These are phyloP conservation scores for Colletotrichum sp. DNA, from an alignment of 2,329 filamentous ascomycete species.

Conservation along the genomic window DNA sequence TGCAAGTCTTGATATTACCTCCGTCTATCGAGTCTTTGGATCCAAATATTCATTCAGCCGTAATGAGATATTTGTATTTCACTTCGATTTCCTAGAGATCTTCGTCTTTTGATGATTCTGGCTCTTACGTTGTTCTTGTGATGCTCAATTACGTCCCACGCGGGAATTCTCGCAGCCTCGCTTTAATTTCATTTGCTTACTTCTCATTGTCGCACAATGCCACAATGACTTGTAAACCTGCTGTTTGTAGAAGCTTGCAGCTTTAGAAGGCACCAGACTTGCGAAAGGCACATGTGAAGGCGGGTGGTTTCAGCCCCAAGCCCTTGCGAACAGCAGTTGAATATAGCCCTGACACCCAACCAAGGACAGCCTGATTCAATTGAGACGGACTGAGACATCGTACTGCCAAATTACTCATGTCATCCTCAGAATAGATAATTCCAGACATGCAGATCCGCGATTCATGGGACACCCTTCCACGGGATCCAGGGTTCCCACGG, in stretches of 20 bases:
- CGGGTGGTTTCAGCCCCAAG: not conserved
- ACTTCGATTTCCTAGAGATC: not conserved
- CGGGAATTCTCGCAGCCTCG: not conserved
- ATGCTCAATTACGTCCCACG: not conserved
- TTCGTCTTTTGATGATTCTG: not conserved
- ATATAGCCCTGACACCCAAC: not conserved
- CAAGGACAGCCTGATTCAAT: not conserved
- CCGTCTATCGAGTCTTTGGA: not conserved
- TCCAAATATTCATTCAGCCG: not conserved
- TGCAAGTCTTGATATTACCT: accelerated
- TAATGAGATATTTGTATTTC: not conserved
- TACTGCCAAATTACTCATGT: accelerated
- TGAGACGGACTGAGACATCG: not conserved
- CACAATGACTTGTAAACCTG: not conserved
- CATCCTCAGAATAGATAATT: not conserved
- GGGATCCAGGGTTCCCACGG: not conserved
- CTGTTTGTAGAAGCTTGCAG: accelerated
- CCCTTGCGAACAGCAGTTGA: not conserved
- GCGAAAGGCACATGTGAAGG: not conserved
- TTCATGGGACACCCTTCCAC: not conserved
- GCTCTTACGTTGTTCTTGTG: not conserved
- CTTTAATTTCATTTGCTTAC: not conserved
- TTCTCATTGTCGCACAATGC: not conserved
- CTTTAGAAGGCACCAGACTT: not conserved
- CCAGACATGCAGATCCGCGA: not conserved